Conservation (phyloP, 495 filamentous ascomycete genomes). For the Parathielavia hyrcaniae region DNA sequence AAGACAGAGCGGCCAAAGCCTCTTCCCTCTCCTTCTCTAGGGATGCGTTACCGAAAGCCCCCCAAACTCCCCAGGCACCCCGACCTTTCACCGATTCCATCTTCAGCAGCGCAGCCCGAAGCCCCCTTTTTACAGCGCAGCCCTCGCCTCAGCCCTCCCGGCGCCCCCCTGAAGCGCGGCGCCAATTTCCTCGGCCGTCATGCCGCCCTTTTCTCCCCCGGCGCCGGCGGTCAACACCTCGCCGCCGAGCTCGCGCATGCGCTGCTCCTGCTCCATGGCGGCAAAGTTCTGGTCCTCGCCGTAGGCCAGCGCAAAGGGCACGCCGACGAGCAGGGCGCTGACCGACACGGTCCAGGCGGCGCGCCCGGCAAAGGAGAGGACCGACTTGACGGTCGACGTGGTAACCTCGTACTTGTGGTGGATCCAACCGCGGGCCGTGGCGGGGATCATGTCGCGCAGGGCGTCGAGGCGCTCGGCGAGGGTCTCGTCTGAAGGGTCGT, state of each 20-base stretch:
- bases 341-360: constrained; percentile 82
- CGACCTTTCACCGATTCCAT: too few relatives aligned
- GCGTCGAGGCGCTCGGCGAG: constrained; percentile 76
- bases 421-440: constrained; percentile 67
- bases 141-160: constrained; percentile 10
- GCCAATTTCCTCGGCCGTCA: constrained; percentile 10
- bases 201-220: constrained; percentile 4
- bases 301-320: constrained; percentile 87
- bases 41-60: too few relatives aligned
- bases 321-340: constrained; percentile 77
- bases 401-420: constrained; percentile 51
- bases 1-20: neutral
- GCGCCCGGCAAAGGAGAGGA: constrained; percentile 67
- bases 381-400: constrained; percentile 51
- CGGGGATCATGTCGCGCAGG: constrained; percentile 86
- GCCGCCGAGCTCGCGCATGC: constrained; percentile 71
- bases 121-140: constrained; percentile 10
- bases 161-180: constrained; percentile 1
- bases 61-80: neutral
- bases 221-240: constrained; percentile 38
- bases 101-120: neutral
- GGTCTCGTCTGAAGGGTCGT: constrained; percentile 51
- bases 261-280: constrained; percentile 95
- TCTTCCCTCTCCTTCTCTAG: neutral
- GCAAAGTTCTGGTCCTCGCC: constrained; percentile 91